Evolutionary conservation across 2,329 filamentous ascomycete genomes (phyloP).

Genomic region (Colletotrichum spinosum): DNA sequence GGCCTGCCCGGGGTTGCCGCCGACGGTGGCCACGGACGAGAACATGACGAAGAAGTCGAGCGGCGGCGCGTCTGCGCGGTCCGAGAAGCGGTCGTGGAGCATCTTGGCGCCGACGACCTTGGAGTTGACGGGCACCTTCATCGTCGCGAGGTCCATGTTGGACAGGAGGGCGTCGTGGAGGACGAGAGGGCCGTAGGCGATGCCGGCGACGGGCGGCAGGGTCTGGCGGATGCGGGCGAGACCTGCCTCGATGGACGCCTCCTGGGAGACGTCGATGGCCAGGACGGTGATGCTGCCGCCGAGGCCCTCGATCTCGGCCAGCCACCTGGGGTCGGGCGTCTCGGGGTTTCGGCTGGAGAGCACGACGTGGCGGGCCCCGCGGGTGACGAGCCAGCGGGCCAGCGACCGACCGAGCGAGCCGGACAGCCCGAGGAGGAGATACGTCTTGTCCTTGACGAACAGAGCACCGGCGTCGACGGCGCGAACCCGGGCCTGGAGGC

Average conservation of each 20-base stretch:
- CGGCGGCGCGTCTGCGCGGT: background rate
- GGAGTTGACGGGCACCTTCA: conserved; percentile 44
- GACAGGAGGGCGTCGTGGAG: conserved; percentile 49
- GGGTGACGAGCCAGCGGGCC: conserved; percentile 48
- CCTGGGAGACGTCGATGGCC: conserved; percentile 20
- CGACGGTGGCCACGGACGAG: conserved; percentile 41
- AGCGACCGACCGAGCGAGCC: conserved; percentile 48
- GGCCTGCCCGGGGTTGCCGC: conserved; percentile 44
- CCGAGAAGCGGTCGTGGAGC: conserved; percentile 46
- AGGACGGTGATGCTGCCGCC: conserved; percentile 28
- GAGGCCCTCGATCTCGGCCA: conserved; percentile 20
- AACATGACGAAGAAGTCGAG: conserved; percentile 46
- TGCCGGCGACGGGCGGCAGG: conserved; percentile 52
- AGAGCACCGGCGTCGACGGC: conserved; percentile 16
- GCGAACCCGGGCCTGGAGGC: conserved; percentile 7
- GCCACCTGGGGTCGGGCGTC: conserved; percentile 12
- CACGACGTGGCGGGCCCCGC: conserved; percentile 48
- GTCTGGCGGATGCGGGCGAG: conserved; percentile 31
- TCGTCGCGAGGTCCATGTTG: conserved; percentile 42
- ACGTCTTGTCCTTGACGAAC: conserved; percentile 43
- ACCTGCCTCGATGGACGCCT: conserved; percentile 37
- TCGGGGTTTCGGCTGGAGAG: conserved; percentile 51
- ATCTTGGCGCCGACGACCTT: conserved; percentile 49
- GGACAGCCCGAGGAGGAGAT: conserved; percentile 46
- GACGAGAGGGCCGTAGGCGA: conserved; percentile 58